These are phyloP conservation scores for Brassica nigra DNA, from an alignment of 345 rosid genomes.

Conservation along the genomic window DNA sequence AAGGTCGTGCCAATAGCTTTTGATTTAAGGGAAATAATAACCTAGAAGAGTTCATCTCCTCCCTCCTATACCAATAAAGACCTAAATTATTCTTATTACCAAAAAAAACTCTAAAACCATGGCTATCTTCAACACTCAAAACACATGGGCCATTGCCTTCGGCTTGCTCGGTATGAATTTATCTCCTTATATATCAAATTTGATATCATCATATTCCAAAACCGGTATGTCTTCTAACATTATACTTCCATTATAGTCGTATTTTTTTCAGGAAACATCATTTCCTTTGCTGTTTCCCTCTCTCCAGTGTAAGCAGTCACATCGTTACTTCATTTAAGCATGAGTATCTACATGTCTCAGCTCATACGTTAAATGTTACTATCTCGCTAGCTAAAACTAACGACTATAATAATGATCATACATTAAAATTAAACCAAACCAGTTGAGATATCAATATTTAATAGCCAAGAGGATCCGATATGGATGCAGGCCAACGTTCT, in stretches of 20 bases:
- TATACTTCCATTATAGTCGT: constrained; percentile 2
- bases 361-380: neutral
- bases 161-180: constrained; percentile 41
- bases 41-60: constrained; percentile 14
- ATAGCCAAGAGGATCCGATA: neutral
- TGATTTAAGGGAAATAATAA: constrained; percentile 23
- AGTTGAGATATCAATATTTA: neutral
- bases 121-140: constrained; percentile 40
- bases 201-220: constrained; percentile 4
- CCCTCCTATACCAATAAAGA: neutral
- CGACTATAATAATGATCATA: neutral
- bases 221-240: neutral
- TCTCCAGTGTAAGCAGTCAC: constrained; percentile 66
- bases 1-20: constrained; percentile 40
- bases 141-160: constrained; percentile 41
- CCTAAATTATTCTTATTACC: neutral
- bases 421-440: neutral
- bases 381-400: constrained; percentile 6
- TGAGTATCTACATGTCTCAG: neutral
- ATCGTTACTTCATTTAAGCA: constrained; percentile 12
- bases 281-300: constrained; percentile 61
- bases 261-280: constrained; percentile 55
- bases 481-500: neutral
- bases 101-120: neutral
- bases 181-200: neutral